Base-by-base conservation (phyloP, 306 rosid species). In the Dryas octopetala region DNA sequence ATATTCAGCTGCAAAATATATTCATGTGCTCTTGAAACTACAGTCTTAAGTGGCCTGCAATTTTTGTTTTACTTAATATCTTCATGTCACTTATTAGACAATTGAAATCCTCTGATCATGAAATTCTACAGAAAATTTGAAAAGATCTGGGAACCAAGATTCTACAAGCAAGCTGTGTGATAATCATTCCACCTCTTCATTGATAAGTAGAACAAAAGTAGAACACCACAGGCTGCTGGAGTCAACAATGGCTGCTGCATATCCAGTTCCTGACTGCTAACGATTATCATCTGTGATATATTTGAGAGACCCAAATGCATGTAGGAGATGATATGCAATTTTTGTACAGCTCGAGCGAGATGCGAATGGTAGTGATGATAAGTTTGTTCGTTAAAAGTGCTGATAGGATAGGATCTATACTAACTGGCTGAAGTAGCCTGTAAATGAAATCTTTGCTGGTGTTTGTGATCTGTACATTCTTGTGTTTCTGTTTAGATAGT, bases 91-190 rank as follows among this genome's bases (percentile, higher is more conserved):
- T 58, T 40, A 43, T n/a, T 55, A 58, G 76, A 41, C 44, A 15
- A 61, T 19, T 70, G 14, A 63, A 49, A 23, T 17, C 19, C 11
- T 26, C 7, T 68, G 73, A 10, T 82, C 19, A 28, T 80, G 66
- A 67, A 80, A 66, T 80, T 86, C 65, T 66, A 48, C 96, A 93
- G 97, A 81, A 66, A 85, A 86, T 67, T 82, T 91, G 78, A 89
- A 53, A 66, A 80, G 89, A 80, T 55, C 47, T 3, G 74, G 62
- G 72, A 74, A 84, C 78, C 86, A 76, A 74, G 74, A 61, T 38
- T 75, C 87, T 43, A 10, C 81, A 10, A 75, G 80, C 55, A 75
- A 61, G 76, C 79, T 50, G 23, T 50, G 66, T 3, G 72, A 87
- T 78, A 51, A 82, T 78, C 72, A 59, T 45, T 64, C 83, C 73